phyloP scores from a whole-genome alignment of 345 rosid genomes.

The Salix viminalis region DNA sequence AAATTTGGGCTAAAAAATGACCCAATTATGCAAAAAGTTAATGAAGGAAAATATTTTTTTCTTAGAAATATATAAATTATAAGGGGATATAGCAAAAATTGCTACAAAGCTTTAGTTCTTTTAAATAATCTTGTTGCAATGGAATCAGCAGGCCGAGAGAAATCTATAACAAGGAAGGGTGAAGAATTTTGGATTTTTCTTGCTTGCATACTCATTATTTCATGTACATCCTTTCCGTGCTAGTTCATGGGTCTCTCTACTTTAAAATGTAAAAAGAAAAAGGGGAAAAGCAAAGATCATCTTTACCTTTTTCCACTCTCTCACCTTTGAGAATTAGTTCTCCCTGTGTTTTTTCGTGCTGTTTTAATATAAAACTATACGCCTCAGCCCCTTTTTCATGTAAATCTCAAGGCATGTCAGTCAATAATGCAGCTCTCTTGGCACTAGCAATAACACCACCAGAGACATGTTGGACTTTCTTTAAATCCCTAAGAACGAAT shows the following conservation, averaged over 20 bases:
- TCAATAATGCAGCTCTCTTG: conserved; percentile 18
- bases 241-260: conserved; percentile 19
- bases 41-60: too few species aligned
- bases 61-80: too few species aligned
- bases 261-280: conserved; percentile 12
- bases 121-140: conserved; percentile 9
- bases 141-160: conserved; percentile 29
- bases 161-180: conserved; percentile 10
- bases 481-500: conserved; percentile 44
- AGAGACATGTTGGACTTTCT: conserved; percentile 27
- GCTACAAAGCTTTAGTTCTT: too few species aligned
- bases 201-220: conserved; percentile 14
- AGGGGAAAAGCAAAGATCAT: conserved; percentile 20
- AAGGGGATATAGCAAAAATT: too few species aligned
- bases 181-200: conserved; percentile 16
- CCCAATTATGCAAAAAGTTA: too few species aligned
- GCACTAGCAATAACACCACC: conserved; percentile 1
- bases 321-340: conserved; percentile 33
- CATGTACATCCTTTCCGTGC: conserved; percentile 13
- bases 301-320: conserved; percentile 33
- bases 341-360: conserved; percentile 57
- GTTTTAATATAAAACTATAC: conserved; percentile 12
- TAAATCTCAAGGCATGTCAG: conserved; percentile 44
- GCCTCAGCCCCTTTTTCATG: conserved; percentile 13
- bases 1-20: too few species aligned